Evolutionary conservation across 2,329 filamentous ascomycete species (phyloP), one percentile per base, ranked within the genome.

Genomic region (Zelopaecilomyces penicillatus): DNA sequence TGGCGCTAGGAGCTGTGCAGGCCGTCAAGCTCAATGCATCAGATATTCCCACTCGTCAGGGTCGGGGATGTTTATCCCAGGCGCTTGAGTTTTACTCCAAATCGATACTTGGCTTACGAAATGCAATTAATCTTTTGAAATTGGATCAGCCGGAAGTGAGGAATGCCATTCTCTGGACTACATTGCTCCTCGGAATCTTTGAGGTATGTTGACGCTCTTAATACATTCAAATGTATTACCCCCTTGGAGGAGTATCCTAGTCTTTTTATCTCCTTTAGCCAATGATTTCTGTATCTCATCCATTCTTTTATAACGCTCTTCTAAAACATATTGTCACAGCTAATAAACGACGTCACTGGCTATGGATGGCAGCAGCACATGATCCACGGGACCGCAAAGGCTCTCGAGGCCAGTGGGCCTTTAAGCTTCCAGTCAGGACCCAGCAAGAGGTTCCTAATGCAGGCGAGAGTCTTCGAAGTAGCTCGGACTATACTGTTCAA

Each of bases 361-460:
- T 47, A 57, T 12, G 61, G 58, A 0, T 65, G 63, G 63, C 31
- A 63, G 4, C 60, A 62, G 5, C 63, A 65, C 8, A 52, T 65
- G 27, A 57, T 65, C 0, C 57, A 63, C 27, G 63, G 63, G 6
- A 65, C 63, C 0, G 55, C 59, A 0, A 60, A 48, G 1, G 61
- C 63, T 0, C 48, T 65, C 1, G 44, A 61, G 3, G 60, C 60
- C 0, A 53, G 46, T 3, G 63, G 63, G 0, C 58, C 63, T 10
- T 27, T 41, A 11, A 37, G 48, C 2, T 63, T 56, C 30, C 29
- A 32, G 2, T 48, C 54, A 4, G 55, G 53, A 2, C 42, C 45
- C 5, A 59, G 56, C 2, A 50, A 42, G 3, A 44, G 50, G 0
- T 64, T 65, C 37, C 65, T 65, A 1, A 40, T 52, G 0, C 60